Evolutionary conservation across 768 basidiomycete species (phyloP).

Genomic region (Tubosaeta brunneosetosa): DNA sequence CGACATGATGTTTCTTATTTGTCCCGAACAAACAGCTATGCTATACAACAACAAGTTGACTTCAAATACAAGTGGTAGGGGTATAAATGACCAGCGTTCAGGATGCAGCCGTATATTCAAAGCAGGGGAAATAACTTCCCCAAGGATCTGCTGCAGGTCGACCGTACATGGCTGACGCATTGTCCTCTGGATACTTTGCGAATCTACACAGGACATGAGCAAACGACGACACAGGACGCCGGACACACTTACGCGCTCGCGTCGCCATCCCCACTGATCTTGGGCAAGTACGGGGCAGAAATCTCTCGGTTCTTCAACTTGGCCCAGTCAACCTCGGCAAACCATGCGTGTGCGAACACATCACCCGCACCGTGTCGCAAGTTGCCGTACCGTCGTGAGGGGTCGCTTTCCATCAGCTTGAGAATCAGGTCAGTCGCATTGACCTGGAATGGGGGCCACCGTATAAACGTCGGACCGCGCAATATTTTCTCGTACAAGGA

Average conservation of each 20-base stretch:
- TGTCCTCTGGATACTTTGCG: constrained; percentile 75
- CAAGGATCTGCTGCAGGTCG: constrained; percentile 51
- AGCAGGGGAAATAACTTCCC: constrained; percentile 71
- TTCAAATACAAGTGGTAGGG: constrained; percentile 9
- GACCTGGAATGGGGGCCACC: constrained; percentile 73
- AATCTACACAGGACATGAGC: constrained; percentile 43
- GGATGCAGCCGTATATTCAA: constrained; percentile 52
- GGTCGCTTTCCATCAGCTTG: constrained; percentile 86
- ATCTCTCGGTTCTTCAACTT: constrained; percentile 80
- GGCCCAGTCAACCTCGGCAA: constrained; percentile 89
- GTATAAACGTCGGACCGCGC: constrained; percentile 64
- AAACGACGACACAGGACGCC: background rate
- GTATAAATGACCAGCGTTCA: constrained; percentile 7
- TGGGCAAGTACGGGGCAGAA: constrained; percentile 91
- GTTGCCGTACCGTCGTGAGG: constrained; percentile 87
- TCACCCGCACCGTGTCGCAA: constrained; percentile 83
- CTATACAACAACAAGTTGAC: constrained; percentile 8
- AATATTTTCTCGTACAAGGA: constrained; percentile 90
- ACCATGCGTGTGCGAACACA: constrained; percentile 92
- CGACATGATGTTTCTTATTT: constrained; percentile 35
- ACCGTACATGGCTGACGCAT: constrained; percentile 58
- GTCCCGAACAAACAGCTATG: constrained; percentile 28
- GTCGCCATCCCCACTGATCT: constrained; percentile 89
- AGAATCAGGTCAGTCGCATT: constrained; percentile 85
- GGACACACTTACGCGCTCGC: constrained; percentile 73